Percentiles rank a stretch among this genome's conserved stretches.
Conservation (phyloP, 768 basidiomycete genomes). For the Tricholoma sp. region DNA sequence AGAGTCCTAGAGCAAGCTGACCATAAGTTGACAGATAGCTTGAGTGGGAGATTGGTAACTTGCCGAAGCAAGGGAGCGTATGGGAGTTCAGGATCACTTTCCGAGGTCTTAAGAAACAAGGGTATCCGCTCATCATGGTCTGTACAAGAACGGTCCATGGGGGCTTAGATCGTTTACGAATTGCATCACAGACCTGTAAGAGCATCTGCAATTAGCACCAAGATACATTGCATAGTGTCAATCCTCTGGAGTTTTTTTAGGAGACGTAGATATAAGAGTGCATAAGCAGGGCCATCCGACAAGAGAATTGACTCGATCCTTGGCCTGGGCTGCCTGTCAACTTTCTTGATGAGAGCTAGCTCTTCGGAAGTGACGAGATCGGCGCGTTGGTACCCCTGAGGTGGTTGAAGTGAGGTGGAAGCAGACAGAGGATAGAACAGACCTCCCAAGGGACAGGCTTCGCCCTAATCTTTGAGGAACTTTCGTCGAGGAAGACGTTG, state of each 20-base stretch:
- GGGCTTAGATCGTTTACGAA: not conserved
- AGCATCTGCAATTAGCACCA: conserved; percentile 87
- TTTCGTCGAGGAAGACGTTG: conserved; percentile 82
- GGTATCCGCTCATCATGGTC: conserved; percentile 87
- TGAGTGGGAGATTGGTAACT: not conserved
- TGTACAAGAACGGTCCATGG: conserved; percentile 20
- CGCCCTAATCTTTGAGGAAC: conserved; percentile 78
- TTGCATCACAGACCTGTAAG: conserved; percentile 53
- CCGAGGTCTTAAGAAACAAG: conserved; percentile 58
- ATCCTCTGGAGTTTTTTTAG: conserved; percentile 79
- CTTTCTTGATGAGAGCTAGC: conserved; percentile 81
- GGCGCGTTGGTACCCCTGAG: conserved; percentile 91
- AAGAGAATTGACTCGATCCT: conserved; percentile 74
- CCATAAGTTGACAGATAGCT: conserved; percentile 9
- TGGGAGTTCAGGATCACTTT: conserved; percentile 74
- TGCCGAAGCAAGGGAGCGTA: conserved; percentile 77
- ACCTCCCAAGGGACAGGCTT: conserved; percentile 99
- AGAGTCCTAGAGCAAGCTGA: conserved; percentile 48
- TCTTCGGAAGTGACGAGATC: conserved; percentile 87
- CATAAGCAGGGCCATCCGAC: conserved; percentile 80
- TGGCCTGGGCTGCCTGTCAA: conserved; percentile 74
- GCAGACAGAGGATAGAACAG: conserved; percentile 8
- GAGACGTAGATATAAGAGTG: conserved; percentile 83
- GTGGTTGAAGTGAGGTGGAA: conserved; percentile 8
- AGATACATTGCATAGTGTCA: conserved; percentile 84